These are phyloP conservation scores for Penicillium crystallinum DNA, from an alignment of 495 filamentous ascomycete genomes.

Conservation along the genomic window DNA sequence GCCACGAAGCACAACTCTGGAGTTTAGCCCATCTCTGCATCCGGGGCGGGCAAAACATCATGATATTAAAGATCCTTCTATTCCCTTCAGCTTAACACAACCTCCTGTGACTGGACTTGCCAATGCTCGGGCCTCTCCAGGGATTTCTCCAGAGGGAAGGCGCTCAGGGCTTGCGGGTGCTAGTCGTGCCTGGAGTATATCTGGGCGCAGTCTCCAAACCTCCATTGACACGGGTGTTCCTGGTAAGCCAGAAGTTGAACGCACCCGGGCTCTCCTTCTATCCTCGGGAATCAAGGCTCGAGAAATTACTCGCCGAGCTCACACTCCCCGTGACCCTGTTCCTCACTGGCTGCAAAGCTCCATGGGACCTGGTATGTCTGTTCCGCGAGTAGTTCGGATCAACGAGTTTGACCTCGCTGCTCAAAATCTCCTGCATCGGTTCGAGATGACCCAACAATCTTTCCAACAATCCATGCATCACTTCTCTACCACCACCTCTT, in stretches of 20 bases:
- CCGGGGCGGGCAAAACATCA: conserved; percentile 21
- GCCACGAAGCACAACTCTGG: conserved; percentile 20
- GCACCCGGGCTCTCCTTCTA: conserved; percentile 66
- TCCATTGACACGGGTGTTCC: conserved; percentile 32
- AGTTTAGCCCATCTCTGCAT: conserved; percentile 27
- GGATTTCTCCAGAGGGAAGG: conserved; percentile 17
- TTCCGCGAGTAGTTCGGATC: conserved; percentile 50
- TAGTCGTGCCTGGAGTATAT: conserved; percentile 60
- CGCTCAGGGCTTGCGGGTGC: conserved; percentile 20
- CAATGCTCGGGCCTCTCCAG: conserved; percentile 35
- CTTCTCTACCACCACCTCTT: conserved; percentile 44
- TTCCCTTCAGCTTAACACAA: conserved; percentile 31
- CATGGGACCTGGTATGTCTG: conserved; percentile 19
- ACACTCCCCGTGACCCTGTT: conserved; percentile 40
- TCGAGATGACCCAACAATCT: conserved; percentile 49
- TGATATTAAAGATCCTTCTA: conserved; percentile 26
- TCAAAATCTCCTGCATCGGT: conserved; percentile 50
- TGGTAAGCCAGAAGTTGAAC: conserved; percentile 63
- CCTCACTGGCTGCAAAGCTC: conserved; percentile 35
- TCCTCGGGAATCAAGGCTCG: conserved; percentile 81
- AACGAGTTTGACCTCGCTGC: conserved; percentile 68
- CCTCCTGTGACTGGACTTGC: conserved; percentile 46
- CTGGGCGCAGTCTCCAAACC: conserved; percentile 47
- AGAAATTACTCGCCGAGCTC: conserved; percentile 64
- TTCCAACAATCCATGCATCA: conserved; percentile 51